Base-by-base conservation (phyloP, 208 protist genomes). In the Leishmania tropica region DNA sequence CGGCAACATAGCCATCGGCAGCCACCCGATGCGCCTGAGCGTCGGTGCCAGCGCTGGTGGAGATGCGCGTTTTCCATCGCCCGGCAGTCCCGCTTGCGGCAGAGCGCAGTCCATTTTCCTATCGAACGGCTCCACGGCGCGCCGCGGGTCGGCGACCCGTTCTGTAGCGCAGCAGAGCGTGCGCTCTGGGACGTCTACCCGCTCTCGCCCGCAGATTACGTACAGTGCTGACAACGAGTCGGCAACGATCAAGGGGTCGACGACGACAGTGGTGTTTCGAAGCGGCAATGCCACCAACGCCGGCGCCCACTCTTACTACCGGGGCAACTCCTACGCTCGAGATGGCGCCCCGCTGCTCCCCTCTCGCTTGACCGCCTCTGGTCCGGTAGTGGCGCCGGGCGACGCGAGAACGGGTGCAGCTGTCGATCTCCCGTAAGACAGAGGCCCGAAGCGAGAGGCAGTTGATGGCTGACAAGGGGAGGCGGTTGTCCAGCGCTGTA, bases 261-360 rank as follows among this genome's bases (percentile, higher is more conserved):
- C 92, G 21, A 88, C 94, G 31, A 96, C 90, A 24, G 92, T 95
- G 19, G 83, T 93, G 64, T 93, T 89, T 62, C 78, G 78, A 76
- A 75, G 67, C 10, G 54, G 80, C 28, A 54, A 70, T n/a, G n/a
- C 51, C 47, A 21, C 15, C 2, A 15, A 19, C 3, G 0, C 28
- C 37, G 7, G 42, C 28, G 0, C 24, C 21, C 3, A 70, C 51
- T 67, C 60, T 7, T 37, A 6, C 40, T 53, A 73, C 10, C 3
- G 76, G n/a, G 19, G 31, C 10, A 54, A 3, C 60, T 45, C 76
- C 3, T 80, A 80, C 64, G 56, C 48, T 47, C 54, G 76, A 6
- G 62, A 80, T 71, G 76, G 76, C 11, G 76, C 62, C 35, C 60
- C 62, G 47, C 76, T 80, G 58, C 76, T 80, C 0, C 62, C 76